Conservation (phyloP, 352 stramenopile species). For the Globisporangium yorkense region DNA sequence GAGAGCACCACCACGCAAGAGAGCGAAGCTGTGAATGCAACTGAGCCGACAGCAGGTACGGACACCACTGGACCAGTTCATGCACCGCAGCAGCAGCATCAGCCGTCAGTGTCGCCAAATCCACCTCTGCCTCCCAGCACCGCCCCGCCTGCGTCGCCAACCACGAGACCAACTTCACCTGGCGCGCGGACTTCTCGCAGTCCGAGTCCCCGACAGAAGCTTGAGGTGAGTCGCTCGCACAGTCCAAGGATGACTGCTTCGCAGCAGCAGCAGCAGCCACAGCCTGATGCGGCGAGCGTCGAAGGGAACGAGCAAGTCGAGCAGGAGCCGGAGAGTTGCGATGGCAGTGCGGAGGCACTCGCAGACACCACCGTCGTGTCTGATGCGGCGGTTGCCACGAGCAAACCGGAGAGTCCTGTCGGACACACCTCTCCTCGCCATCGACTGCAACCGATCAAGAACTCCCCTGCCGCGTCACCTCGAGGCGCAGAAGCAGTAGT, state of each 20-base stretch:
- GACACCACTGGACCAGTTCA: background rate
- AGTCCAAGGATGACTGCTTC: background rate
- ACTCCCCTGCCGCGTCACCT: background rate
- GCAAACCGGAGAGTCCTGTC: background rate
- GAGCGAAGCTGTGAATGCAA: background rate
- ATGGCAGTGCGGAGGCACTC: background rate
- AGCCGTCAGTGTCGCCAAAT: background rate
- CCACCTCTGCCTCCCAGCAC: background rate
- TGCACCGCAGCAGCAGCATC: background rate
- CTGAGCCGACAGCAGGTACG: background rate
- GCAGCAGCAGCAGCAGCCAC: background rate
- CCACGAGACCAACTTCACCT: constrained; percentile 5
- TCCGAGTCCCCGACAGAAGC: constrained; percentile 9
- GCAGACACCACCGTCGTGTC: background rate
- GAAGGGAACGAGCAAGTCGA: background rate
- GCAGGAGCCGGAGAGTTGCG: background rate
- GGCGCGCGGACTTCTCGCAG: constrained; percentile 3
- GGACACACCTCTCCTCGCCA: background rate
- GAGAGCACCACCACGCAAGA: background rate
- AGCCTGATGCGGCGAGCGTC: background rate
- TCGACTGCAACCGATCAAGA: background rate
- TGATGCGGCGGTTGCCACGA: background rate
- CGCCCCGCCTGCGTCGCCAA: background rate
- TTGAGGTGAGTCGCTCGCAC: constrained; percentile 6
- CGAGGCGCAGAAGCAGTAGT: background rate